These are phyloP conservation scores for Calonectria pteridis DNA, from an alignment of 2,329 filamentous ascomycete species.

Conservation along the genomic window DNA sequence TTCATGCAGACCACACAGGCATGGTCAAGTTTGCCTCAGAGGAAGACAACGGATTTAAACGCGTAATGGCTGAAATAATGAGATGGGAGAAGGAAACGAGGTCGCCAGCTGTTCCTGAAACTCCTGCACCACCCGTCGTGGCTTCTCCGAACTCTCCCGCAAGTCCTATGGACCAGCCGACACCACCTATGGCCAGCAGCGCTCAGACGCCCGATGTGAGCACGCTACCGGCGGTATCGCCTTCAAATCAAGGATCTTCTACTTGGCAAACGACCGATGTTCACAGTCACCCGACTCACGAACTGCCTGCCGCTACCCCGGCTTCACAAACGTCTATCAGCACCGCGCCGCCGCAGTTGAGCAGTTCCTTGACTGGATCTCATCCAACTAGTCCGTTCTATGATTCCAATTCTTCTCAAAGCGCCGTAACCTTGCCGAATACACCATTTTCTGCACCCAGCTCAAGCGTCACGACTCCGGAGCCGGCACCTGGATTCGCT, in stretches of 20 bases:
- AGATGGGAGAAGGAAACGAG: slow-evolving; percentile 19
- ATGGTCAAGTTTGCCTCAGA: slow-evolving; percentile 49
- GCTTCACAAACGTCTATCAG: neutral
- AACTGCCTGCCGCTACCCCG: neutral
- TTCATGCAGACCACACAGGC: slow-evolving; percentile 48
- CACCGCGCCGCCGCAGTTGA: neutral
- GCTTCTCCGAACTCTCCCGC: neutral
- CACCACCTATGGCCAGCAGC: neutral
- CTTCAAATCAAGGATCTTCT: neutral
- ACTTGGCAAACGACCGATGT: neutral
- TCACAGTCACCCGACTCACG: neutral
- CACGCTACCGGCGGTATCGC: neutral
- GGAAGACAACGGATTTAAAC: slow-evolving; percentile 47
- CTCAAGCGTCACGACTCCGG: neutral
- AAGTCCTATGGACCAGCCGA: neutral
- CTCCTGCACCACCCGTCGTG: neutral
- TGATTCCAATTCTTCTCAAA: neutral
- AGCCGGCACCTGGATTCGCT: neutral
- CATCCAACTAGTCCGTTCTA: neutral
- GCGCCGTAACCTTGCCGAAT: neutral
- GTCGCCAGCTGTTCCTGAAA: neutral
- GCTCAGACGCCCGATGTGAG: neutral
- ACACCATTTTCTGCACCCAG: neutral
- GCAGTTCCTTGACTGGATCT: neutral
- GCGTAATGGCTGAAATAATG: slow-evolving; percentile 36